Evolutionary conservation across 1,139 yeast genomes (phyloP), one percentile per base, ranked within the genome.

Genomic region (Yamadazyma sp.): DNA sequence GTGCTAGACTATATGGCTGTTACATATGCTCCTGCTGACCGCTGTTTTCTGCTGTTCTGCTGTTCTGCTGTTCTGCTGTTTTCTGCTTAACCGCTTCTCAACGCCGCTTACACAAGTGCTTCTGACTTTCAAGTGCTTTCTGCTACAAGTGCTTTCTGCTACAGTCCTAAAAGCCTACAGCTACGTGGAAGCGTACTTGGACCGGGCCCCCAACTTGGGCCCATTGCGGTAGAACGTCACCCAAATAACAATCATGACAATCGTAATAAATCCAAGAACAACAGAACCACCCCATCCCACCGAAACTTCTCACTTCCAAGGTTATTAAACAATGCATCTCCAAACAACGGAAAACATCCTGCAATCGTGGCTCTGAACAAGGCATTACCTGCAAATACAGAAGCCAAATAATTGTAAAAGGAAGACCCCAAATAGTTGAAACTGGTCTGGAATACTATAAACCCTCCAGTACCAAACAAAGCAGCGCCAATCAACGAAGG

Each of bases 261-360:
- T 43, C 0, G 82, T 68, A 27, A 82, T 54, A 51, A 80, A 75
- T 1, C 77, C 88, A 36, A 83, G 56, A 2, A 82, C 43, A 23
- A 74, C 67, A 2, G 78, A 64, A 69, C 68, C 42, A 3, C 87
- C 90, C 88, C 89, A 82, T 0, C 86, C 89, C 45, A 80, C 64
- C 1, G 70, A 42, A 52, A 60, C 23, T 59, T 59, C 1, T 57
- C 52, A 10, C 59, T 58, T 20, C 59, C 58, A 30, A 62, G 45
- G 48, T 65, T 48, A 34, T 60, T 54, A 55, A 73, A 81, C 67
- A 85, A 64, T 41, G 76, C 76, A 15, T 47, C 42, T 4, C 61
- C 66, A 40, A 62, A 60, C 16, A 62, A 48, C n/a, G 68, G 68
- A 49, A 61, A 62, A 13, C 54, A 53, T n/a, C 64, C 62, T 13